A percentile compares a stretch with the other conserved stretches of the same genome.
These are phyloP conservation scores for Amanita rimosa DNA, from an alignment of 768 basidiomycete species.

Conservation along the genomic window DNA sequence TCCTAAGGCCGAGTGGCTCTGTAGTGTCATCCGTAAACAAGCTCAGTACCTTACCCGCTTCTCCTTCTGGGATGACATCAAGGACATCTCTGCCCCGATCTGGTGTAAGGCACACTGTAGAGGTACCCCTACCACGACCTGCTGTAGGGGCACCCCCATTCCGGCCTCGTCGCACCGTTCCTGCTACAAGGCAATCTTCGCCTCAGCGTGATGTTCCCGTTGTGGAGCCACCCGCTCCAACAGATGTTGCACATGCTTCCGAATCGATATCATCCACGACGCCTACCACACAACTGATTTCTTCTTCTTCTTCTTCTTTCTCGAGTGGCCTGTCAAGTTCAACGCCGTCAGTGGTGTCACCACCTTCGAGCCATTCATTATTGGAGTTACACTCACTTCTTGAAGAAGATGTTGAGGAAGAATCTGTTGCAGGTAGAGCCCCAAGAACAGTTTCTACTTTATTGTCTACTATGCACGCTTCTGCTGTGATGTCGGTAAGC, in stretches of 20 bases:
- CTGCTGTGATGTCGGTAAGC: slow-evolving; percentile 4
- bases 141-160: neutral
- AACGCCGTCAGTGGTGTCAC: slow-evolving; percentile 28
- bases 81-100: slow-evolving; percentile 25
- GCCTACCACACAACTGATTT: slow-evolving; percentile 20
- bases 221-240: neutral
- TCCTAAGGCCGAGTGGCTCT: slow-evolving; percentile 52
- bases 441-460: slow-evolving; percentile 30
- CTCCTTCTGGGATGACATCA: slow-evolving; percentile 23
- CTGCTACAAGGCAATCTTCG: too few relatives aligned
- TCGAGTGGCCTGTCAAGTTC: slow-evolving; percentile 21
- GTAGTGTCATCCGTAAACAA: slow-evolving; percentile 29
- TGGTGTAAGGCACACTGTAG: neutral
- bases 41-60: slow-evolving; percentile 14
- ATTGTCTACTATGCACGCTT: neutral
- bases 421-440: slow-evolving; percentile 8
- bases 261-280: slow-evolving; percentile 20
- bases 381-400: slow-evolving; percentile 22
- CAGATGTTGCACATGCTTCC: neutral
- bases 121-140: neutral
- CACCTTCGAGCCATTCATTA: slow-evolving; percentile 30
- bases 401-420: slow-evolving; percentile 13
- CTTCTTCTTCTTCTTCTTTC: slow-evolving; percentile 21
- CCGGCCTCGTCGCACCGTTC: too few relatives aligned
- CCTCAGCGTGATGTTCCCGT: neutral